These are phyloP conservation scores for Symbiodinium natans DNA, from an alignment of 73 alveolate genomes.

Conservation along the genomic window DNA sequence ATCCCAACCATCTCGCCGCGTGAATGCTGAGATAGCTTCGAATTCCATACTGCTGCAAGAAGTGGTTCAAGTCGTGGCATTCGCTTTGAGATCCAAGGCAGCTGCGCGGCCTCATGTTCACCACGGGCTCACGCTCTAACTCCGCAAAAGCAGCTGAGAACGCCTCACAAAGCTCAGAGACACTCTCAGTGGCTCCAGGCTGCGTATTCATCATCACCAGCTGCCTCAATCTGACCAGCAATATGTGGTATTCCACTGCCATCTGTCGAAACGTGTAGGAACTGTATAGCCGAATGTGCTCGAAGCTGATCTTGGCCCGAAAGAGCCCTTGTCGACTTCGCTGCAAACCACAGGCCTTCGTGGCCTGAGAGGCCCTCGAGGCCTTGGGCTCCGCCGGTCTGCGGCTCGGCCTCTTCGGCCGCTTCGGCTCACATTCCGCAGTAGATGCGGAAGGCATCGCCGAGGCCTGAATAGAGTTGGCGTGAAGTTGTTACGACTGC, in stretches of 20 bases:
- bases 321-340: constrained; percentile 64
- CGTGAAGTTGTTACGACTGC: not conserved
- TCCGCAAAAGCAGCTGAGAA: not conserved
- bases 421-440: not conserved
- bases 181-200: not conserved
- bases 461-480: not conserved
- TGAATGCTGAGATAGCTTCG: constrained; percentile 49
- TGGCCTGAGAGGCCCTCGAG: too few species aligned
- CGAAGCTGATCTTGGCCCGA: constrained; percentile 81
- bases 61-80: not conserved
- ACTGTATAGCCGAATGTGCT: constrained; percentile 60
- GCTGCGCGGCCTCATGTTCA: not conserved
- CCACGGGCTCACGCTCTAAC: not conserved
- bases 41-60: constrained; percentile 22
- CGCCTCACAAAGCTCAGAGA: not conserved
- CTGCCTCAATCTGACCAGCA: constrained; percentile 42
- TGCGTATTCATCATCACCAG: constrained; percentile 3
- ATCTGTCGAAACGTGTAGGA: not conserved
- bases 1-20: constrained; percentile 58
- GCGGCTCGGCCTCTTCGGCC: not conserved
- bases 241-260: constrained; percentile 67
- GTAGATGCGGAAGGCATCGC: not conserved
- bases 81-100: not conserved
- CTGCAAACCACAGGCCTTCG: constrained; percentile 36
- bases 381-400: not conserved